phyloP scores from a whole-genome alignment of 129 eudicot genomes.

The Saussurea involucrata region DNA sequence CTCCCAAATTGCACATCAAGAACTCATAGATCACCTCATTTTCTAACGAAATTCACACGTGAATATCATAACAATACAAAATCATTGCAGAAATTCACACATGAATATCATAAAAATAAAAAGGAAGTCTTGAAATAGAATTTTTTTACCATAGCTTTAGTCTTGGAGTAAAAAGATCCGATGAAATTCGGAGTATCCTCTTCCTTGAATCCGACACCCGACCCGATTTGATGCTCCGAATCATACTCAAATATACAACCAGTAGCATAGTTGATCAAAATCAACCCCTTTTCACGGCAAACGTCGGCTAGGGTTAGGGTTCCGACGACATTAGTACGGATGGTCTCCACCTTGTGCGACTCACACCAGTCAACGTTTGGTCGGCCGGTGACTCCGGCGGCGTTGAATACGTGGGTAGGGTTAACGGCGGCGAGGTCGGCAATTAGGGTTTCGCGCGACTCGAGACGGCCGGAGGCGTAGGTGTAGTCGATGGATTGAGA shows the following conservation, averaged over 20 bases:
- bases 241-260: slow-evolving; percentile 74
- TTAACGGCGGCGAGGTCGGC: slow-evolving; percentile 43
- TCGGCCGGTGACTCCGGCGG: slow-evolving; percentile 73
- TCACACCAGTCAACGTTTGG: slow-evolving; percentile 88
- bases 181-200: slow-evolving; percentile 66
- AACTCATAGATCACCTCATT: background rate
- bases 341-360: slow-evolving; percentile 65
- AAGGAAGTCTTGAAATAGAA: background rate
- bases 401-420: slow-evolving; percentile 67
- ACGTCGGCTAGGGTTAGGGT: slow-evolving; percentile 67
- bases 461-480: slow-evolving; percentile 64
- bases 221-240: slow-evolving; percentile 45
- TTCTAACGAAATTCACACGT: background rate
- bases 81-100: background rate
- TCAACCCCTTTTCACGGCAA: slow-evolving; percentile 55
- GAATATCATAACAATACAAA: background rate
- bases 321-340: slow-evolving; percentile 64
- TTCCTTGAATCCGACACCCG: slow-evolving; percentile 72
- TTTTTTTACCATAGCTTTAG: slow-evolving; percentile 70
- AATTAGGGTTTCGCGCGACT: slow-evolving; percentile 43
- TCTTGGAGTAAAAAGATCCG: slow-evolving; percentile 83
- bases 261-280: slow-evolving; percentile 61
- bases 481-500: slow-evolving; percentile 41
- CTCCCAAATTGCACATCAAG: background rate
- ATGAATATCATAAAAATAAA: background rate